phyloP scores from a whole-genome alignment of 805 yeast species.

The Spathaspora gorwiae region DNA sequence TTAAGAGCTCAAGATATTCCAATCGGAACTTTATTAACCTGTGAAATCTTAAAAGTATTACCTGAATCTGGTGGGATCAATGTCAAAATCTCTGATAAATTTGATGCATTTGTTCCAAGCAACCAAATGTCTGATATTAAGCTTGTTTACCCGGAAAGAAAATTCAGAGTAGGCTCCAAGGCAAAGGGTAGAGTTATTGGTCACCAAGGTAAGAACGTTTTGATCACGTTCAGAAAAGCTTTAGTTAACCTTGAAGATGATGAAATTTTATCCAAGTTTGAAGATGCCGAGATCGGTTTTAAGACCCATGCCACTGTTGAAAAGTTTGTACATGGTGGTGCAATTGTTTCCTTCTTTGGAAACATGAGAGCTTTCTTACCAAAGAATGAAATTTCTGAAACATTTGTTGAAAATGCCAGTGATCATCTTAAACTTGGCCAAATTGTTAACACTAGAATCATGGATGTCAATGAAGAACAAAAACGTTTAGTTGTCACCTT shows the following conservation, averaged over 20 bases:
- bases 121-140: slow-evolving; percentile 80
- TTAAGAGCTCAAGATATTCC: slow-evolving; percentile 70
- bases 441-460: slow-evolving; percentile 66
- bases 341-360: slow-evolving; percentile 79
- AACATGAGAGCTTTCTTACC: slow-evolving; percentile 77
- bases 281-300: slow-evolving; percentile 39
- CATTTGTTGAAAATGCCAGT: slow-evolving; percentile 71
- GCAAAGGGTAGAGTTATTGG: slow-evolving; percentile 70
- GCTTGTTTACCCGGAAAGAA: slow-evolving; percentile 85
- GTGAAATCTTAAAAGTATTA: slow-evolving; percentile 50
- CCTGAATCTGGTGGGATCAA: slow-evolving; percentile 60
- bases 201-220: slow-evolving; percentile 46
- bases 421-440: slow-evolving; percentile 82
- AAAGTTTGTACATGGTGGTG: slow-evolving; percentile 70
- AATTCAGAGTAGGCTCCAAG: slow-evolving; percentile 78
- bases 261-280: slow-evolving; percentile 39
- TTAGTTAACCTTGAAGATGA: slow-evolving; percentile 64
- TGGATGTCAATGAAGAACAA: slow-evolving; percentile 49
- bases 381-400: slow-evolving; percentile 82
- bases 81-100: slow-evolving; percentile 60
- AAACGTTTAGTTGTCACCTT: slow-evolving; percentile 68
- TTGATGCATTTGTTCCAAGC: slow-evolving; percentile 70
- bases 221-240: slow-evolving; percentile 77
- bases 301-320: slow-evolving; percentile 72
- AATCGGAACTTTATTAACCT: slow-evolving; percentile 58